Conservation (phyloP, 305 asterid species). For the Fraxinus nigra region DNA sequence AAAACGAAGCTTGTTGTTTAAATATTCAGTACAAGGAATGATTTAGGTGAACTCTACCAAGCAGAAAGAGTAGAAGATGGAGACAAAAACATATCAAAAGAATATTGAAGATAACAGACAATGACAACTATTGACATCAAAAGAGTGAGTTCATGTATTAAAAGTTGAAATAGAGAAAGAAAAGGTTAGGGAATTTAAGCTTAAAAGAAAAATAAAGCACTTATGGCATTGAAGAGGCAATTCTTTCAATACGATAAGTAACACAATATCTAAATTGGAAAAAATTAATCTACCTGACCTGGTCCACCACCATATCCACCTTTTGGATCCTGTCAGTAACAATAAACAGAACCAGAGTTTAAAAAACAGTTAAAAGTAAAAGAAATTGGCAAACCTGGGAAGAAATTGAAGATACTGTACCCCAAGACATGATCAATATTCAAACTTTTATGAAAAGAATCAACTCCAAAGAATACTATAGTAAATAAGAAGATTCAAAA, state of each 20-base stretch:
- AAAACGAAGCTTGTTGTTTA: not conserved
- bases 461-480: not conserved
- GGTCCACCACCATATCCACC: slow-evolving; percentile 99
- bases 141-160: not conserved
- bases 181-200: not conserved
- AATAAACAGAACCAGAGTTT: slow-evolving; percentile 20
- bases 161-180: not conserved
- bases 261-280: slow-evolving; percentile 3
- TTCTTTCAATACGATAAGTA: not conserved
- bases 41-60: not conserved
- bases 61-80: not conserved
- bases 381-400: not conserved
- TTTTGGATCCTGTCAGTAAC: slow-evolving; percentile 57
- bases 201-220: not conserved
- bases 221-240: not conserved
- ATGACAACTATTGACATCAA: not conserved
- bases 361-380: not conserved
- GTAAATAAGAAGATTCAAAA: not conserved
- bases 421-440: not conserved
- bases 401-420: not conserved
- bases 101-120: not conserved
- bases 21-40: slow-evolving; percentile 1
- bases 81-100: not conserved
- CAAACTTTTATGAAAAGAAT: not conserved
- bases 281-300: slow-evolving; percentile 65